A percentile compares a stretch with the other conserved stretches of the same genome.
Evolutionary conservation across 2,329 filamentous ascomycete genomes (phyloP).

Genomic region (Blastomyces emzantsi): DNA sequence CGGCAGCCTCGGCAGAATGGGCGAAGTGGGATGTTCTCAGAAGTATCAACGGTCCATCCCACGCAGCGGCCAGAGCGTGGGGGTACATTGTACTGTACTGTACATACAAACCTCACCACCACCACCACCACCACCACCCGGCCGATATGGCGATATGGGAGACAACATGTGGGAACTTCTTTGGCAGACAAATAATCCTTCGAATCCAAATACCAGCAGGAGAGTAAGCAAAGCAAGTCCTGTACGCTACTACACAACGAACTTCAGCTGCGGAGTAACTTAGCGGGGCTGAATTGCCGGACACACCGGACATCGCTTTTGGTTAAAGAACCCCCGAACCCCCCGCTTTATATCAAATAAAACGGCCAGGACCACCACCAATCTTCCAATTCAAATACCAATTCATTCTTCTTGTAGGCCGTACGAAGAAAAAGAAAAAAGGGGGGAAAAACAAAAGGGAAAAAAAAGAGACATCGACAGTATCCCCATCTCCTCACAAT

Average conservation of each 20-base stretch:
- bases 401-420: not conserved
- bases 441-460: too few relatives aligned
- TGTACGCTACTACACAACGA: not conserved
- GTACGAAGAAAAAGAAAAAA: not conserved
- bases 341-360: not conserved
- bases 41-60: too few relatives aligned
- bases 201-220: not conserved
- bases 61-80: not conserved
- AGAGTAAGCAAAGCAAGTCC: not conserved
- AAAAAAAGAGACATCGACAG: not conserved
- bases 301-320: not conserved
- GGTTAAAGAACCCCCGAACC: not conserved
- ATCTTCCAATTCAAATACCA: too few relatives aligned
- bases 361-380: not conserved
- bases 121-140: not conserved
- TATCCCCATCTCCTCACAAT: slow-evolving; percentile 3
- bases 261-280: not conserved
- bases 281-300: not conserved
- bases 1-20: not conserved
- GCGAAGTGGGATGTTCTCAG: not conserved
- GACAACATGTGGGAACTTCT: not conserved
- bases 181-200: not conserved
- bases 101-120: not conserved
- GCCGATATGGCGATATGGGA: not conserved
- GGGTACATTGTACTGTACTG: too few relatives aligned